A percentile compares a stretch with the other conserved stretches of the same genome.
These are phyloP conservation scores for Phytophthora sojae DNA, from an alignment of 352 stramenopile genomes.

Conservation along the genomic window DNA sequence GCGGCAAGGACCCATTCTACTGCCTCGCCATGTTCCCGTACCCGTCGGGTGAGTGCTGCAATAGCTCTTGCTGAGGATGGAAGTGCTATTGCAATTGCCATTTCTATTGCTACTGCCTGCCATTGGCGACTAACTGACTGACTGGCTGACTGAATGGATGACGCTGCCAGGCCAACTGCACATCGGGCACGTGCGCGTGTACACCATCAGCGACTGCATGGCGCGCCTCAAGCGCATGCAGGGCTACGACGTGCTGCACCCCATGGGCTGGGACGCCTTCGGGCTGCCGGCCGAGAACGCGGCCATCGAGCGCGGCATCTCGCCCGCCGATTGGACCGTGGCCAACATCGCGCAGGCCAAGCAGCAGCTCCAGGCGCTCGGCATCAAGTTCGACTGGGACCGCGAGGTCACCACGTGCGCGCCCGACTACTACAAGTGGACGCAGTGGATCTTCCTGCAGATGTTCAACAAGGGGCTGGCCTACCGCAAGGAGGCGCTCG, in stretches of 20 bases:
- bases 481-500: slow-evolving; percentile 95
- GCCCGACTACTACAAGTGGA: slow-evolving; percentile 99
- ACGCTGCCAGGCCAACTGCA: slow-evolving; percentile 85
- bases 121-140: no score
- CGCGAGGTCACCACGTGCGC: slow-evolving; percentile 97
- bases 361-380: slow-evolving; percentile 95
- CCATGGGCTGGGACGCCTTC: slow-evolving; percentile 99
- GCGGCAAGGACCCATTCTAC: slow-evolving; percentile 79
- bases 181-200: slow-evolving; percentile 99
- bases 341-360: slow-evolving; percentile 98
- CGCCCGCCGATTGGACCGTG: slow-evolving; percentile 95
- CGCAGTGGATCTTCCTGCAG: slow-evolving; percentile 99
- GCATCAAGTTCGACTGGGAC: slow-evolving; percentile 98
- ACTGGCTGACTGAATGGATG: background rate
- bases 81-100: no score
- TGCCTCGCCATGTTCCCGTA: slow-evolving; percentile 99
- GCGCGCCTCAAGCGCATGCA: slow-evolving; percentile 97
- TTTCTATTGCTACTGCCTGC: no score
- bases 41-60: slow-evolving; percentile 77
- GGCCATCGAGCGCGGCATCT: slow-evolving; percentile 97
- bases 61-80: no score
- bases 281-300: slow-evolving; percentile 99
- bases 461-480: slow-evolving; percentile 97
- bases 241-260: slow-evolving; percentile 97
- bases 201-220: slow-evolving; percentile 99